These are phyloP conservation scores for Penstemon newberryi DNA, from an alignment of 257 asterid species.

Conservation along the genomic window DNA sequence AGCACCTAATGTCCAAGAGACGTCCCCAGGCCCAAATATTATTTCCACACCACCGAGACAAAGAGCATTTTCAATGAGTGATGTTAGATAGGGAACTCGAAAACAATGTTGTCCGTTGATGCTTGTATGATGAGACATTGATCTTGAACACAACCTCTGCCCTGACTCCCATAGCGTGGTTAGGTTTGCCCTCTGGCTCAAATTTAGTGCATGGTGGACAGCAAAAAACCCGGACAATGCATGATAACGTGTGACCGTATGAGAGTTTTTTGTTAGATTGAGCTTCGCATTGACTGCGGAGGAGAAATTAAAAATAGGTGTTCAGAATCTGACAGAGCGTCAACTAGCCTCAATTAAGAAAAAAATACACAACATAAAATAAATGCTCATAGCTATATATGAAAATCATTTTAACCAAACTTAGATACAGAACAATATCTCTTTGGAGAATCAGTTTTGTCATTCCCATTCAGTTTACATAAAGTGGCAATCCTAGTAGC, in stretches of 20 bases:
- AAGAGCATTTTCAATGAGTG: slow-evolving; percentile 61
- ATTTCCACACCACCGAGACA: slow-evolving; percentile 63
- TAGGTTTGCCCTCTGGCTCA: slow-evolving; percentile 55
- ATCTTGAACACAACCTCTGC: slow-evolving; percentile 46
- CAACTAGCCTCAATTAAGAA: neutral
- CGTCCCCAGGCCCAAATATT: slow-evolving; percentile 70
- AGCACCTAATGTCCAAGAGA: slow-evolving; percentile 86
- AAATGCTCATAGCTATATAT: neutral
- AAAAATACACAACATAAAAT: neutral
- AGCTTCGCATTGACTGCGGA: slow-evolving; percentile 52
- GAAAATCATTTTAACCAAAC: slow-evolving; percentile 1
- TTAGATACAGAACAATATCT: neutral
- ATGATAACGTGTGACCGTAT: slow-evolving; percentile 44
- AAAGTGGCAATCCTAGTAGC: neutral
- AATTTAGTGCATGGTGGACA: slow-evolving; percentile 49
- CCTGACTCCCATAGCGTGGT: slow-evolving; percentile 55
- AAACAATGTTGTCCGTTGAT: slow-evolving; percentile 52
- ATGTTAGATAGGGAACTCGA: slow-evolving; percentile 59
- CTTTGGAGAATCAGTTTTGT: neutral
- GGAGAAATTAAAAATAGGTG: slow-evolving; percentile 15
- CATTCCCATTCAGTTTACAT: neutral
- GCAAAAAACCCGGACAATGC: slow-evolving; percentile 81
- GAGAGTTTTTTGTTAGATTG: slow-evolving; percentile 44
- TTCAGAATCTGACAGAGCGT: slow-evolving; percentile 3
- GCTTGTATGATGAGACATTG: slow-evolving; percentile 37